Base-by-base conservation (phyloP, 1,284 basidiomycete genomes). In the Fomitopsis palustris region DNA sequence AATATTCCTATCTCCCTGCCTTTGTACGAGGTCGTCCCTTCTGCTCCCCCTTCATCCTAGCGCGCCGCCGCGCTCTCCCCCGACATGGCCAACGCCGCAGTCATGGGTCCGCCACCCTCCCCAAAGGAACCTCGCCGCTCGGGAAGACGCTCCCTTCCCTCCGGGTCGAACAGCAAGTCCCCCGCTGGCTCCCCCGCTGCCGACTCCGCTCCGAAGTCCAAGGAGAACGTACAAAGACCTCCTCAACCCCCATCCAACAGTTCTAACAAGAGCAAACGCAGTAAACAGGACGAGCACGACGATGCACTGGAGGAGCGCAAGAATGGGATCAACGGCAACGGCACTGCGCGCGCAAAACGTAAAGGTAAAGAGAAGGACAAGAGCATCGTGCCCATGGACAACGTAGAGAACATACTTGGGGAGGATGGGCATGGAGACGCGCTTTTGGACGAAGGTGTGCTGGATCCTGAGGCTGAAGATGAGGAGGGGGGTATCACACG, bases 401-500 rank as follows among this genome's bases (percentile, higher is more conserved):
- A 75, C 74, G 37, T 49, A n/a, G 56, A 53, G 17, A 29, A 38
- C 17, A 35, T 12, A 21, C 6, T 54, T 38, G 62, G 66, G 9
- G 64, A 68, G 47, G 61, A 67, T 29, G 54, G 64, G 39, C 64
- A 65, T 54, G 38, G 58, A 2, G 69, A 68, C 64, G 71, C 74
- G 54, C 55, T 67, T 29, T 67, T 74, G 38, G 71, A 72, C n/a
- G 74, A 76, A 35, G 69, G 67, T 6, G 67, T 71, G 35, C 74
- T 74, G 19, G 78, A 74, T 43, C 66, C 66, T 10, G 69, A 72
- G 29, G 75, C 75, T 29, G 79, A 86, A 61, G 82, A 76, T 19
- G 83, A 84, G 42, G 89, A 93, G 65, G 84, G 87, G 62, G 89
- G 92, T 35, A 84, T 96, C 61, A 98, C 96, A 67, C 88, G 96